phyloP scores from a whole-genome alignment of 768 basidiomycete species.

The Galerina sulciceps region DNA sequence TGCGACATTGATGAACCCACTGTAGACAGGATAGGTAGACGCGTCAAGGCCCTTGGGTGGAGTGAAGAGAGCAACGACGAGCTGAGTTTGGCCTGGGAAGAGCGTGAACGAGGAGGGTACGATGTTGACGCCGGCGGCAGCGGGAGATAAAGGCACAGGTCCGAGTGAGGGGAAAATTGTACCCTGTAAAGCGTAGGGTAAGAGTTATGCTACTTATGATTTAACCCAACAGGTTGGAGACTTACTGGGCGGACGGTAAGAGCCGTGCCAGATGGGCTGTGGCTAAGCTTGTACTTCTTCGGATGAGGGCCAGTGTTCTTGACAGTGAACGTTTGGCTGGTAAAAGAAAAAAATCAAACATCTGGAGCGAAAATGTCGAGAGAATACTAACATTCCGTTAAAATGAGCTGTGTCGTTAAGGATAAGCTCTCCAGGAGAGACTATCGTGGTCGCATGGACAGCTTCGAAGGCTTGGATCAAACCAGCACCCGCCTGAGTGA shows the following conservation, averaged over 20 bases:
- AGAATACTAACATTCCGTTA: slow-evolving; percentile 39
- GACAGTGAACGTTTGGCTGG: slow-evolving; percentile 53
- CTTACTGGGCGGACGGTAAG: slow-evolving; percentile 46
- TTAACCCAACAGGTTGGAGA: background rate
- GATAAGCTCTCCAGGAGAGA: slow-evolving; percentile 59
- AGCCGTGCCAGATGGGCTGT: slow-evolving; percentile 63
- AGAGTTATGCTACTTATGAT: background rate
- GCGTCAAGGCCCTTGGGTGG: slow-evolving; percentile 49
- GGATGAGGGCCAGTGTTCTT: slow-evolving; percentile 47
- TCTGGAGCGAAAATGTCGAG: background rate
- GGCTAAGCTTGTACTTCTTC: slow-evolving; percentile 51
- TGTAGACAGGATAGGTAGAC: slow-evolving; percentile 58
- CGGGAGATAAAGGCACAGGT: slow-evolving; percentile 53
- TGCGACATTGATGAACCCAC: slow-evolving; percentile 57
- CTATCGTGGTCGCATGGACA: slow-evolving; percentile 51
- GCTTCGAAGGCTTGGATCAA: slow-evolving; percentile 63
- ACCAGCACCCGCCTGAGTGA: slow-evolving; percentile 59
- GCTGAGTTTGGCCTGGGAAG: slow-evolving; percentile 41
- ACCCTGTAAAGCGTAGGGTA: slow-evolving; percentile 28
- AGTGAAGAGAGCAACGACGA: slow-evolving; percentile 47
- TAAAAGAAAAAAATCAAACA: background rate
- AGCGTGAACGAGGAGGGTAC: slow-evolving; percentile 48
- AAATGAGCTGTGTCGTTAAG: slow-evolving; percentile 70
- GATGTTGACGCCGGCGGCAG: slow-evolving; percentile 51
- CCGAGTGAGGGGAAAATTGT: slow-evolving; percentile 45